Percentiles rank a stretch among this genome's conserved stretches.
These are phyloP conservation scores for Stemphylium lycopersici DNA, from an alignment of 2,329 filamentous ascomycete genomes.

Conservation along the genomic window DNA sequence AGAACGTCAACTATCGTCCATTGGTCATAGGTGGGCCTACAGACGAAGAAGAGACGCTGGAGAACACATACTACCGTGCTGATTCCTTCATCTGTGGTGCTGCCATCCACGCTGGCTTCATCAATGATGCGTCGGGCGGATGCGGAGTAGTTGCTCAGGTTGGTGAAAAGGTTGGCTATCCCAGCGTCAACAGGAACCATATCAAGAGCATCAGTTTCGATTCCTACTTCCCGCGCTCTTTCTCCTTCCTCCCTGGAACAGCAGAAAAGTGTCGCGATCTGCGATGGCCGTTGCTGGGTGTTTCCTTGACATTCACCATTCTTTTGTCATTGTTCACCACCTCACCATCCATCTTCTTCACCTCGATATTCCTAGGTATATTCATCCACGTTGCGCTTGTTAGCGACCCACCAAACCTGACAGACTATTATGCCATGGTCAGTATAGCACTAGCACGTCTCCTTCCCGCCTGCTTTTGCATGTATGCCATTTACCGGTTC, in stretches of 20 bases:
- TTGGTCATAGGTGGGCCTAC: slow-evolving; percentile 62
- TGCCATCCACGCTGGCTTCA: slow-evolving; percentile 82
- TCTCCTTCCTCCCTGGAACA: slow-evolving; percentile 72
- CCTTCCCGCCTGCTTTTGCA: slow-evolving; percentile 84
- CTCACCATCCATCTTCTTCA: slow-evolving; percentile 82
- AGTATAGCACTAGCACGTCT: slow-evolving; percentile 81
- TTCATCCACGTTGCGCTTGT: slow-evolving; percentile 92
- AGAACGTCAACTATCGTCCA: slow-evolving; percentile 63
- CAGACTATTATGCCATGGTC: slow-evolving; percentile 71
- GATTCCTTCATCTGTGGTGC: slow-evolving; percentile 88
- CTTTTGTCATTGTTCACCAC: slow-evolving; percentile 82
- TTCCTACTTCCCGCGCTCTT: slow-evolving; percentile 88
- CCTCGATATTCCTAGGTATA: slow-evolving; percentile 77
- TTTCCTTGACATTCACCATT: slow-evolving; percentile 80
- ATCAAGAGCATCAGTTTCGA: slow-evolving; percentile 80
- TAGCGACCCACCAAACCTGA: slow-evolving; percentile 78
- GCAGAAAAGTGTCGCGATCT: slow-evolving; percentile 75
- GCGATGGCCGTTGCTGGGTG: slow-evolving; percentile 80
- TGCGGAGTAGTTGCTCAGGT: slow-evolving; percentile 80
- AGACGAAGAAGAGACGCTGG: slow-evolving; percentile 46
- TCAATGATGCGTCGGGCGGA: slow-evolving; percentile 73
- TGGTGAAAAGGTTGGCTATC: slow-evolving; percentile 70
- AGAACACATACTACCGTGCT: slow-evolving; percentile 74
- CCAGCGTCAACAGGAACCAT: slow-evolving; percentile 70
- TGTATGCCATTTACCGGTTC: slow-evolving; percentile 85